phyloP scores from a whole-genome alignment of 2,329 filamentous ascomycete genomes.

The Colletotrichum scovillei region DNA sequence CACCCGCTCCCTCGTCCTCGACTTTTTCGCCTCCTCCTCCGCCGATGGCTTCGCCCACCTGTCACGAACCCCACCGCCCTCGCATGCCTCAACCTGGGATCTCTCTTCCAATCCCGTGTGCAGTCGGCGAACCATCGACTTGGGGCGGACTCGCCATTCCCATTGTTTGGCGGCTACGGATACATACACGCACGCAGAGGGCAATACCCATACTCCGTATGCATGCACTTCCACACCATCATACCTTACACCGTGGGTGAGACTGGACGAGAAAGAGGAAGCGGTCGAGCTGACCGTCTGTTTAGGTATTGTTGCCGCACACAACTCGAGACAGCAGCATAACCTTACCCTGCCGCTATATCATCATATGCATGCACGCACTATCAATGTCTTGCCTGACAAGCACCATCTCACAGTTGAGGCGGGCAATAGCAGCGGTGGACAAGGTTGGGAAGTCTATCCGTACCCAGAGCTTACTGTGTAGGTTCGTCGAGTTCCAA shows the following conservation, averaged over 20 bases:
- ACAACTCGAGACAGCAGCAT: not conserved
- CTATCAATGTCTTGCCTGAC: conserved; percentile 1
- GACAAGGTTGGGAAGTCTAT: conserved; percentile 13
- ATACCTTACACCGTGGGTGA: not conserved
- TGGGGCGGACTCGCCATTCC: conserved; percentile 24
- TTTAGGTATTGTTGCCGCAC: not conserved
- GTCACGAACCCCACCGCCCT: not conserved
- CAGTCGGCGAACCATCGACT: conserved; percentile 13
- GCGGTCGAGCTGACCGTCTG: conserved; percentile 15
- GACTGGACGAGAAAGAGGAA: not conserved
- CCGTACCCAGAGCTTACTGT: conserved; percentile 12
- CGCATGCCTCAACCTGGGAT: conserved; percentile 12
- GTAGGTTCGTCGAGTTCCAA: conserved; percentile 31
- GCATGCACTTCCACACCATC: not conserved
- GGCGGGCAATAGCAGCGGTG: conserved; percentile 15
- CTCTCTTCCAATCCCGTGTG: conserved; percentile 9
- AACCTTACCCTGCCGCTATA: not conserved
- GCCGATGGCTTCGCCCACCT: not conserved
- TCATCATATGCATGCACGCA: not conserved
- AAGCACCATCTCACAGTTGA: conserved; percentile 13
- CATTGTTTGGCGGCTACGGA: not conserved
- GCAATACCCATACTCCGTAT: not conserved
- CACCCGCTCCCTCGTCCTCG: not conserved
- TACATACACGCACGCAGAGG: not conserved
- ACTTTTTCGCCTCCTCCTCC: conserved; percentile 17